Conservation (phyloP, 257 asterid species). For the Hygrophila difformis region DNA sequence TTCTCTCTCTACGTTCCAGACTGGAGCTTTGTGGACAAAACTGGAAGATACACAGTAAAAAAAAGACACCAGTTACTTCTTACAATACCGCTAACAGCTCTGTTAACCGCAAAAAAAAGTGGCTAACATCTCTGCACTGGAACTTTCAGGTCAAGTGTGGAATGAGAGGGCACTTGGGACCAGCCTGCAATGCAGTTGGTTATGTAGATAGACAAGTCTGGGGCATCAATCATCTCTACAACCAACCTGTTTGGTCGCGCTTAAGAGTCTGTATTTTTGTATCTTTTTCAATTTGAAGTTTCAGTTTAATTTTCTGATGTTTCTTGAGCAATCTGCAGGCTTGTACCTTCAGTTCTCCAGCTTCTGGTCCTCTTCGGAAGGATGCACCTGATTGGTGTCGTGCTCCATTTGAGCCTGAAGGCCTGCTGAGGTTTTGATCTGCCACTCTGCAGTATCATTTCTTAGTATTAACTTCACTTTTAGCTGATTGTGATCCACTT, state of each 20-base stretch:
- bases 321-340: constrained; percentile 35
- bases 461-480: no score
- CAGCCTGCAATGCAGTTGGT: constrained; percentile 92
- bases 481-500: no score
- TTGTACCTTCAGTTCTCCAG: constrained; percentile 68
- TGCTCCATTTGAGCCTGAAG: constrained; percentile 87
- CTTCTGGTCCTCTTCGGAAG: constrained; percentile 44
- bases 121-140: not conserved
- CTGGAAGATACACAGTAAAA: constrained; percentile 39
- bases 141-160: constrained; percentile 70
- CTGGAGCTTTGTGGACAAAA: constrained; percentile 45
- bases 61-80: not conserved
- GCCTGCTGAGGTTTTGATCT: constrained; percentile 48
- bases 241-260: constrained; percentile 67
- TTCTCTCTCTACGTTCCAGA: constrained; percentile 72
- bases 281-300: not conserved
- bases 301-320: not conserved
- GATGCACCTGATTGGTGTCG: constrained; percentile 84
- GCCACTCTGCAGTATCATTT: no score
- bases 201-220: constrained; percentile 77
- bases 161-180: constrained; percentile 88
- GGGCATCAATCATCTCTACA: constrained; percentile 82
- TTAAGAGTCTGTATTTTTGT: constrained; percentile 19
- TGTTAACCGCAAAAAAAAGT: not conserved
- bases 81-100: not conserved